Conservation (phyloP, 2,329 filamentous ascomycete genomes). For the Cladophialophora bantiana region DNA sequence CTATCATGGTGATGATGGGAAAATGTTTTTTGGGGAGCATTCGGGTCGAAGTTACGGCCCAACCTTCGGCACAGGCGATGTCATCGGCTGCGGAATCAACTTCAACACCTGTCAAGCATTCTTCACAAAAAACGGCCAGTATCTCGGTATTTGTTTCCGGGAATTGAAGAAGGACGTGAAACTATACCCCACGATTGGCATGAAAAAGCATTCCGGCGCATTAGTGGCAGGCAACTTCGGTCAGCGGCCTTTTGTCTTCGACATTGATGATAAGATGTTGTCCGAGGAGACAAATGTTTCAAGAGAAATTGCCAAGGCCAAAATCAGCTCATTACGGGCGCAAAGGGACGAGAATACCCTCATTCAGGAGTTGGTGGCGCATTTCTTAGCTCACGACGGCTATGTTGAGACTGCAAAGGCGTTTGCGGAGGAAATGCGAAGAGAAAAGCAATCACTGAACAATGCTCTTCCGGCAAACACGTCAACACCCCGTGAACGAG, state of each 20-base stretch:
- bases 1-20: constrained; percentile 72
- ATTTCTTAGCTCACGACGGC: constrained; percentile 93
- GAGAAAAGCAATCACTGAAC: constrained; percentile 74
- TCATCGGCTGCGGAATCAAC: constrained; percentile 70
- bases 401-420: constrained; percentile 92
- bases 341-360: constrained; percentile 71
- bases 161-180: constrained; percentile 51
- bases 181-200: constrained; percentile 66
- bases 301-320: constrained; percentile 66
- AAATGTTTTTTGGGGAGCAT: constrained; percentile 65
- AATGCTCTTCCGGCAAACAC: constrained; percentile 63
- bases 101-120: constrained; percentile 68
- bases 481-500: constrained; percentile 61
- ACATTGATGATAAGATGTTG: constrained; percentile 82
- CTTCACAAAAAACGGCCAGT: constrained; percentile 68
- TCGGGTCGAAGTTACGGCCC: constrained; percentile 66
- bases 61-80: constrained; percentile 65
- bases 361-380: constrained; percentile 81
- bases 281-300: constrained; percentile 67
- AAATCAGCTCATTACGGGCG: constrained; percentile 67
- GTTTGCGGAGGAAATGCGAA: constrained; percentile 80
- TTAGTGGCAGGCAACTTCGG: constrained; percentile 69
- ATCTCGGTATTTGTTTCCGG: constrained; percentile 63
- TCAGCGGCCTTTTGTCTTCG: constrained; percentile 80
- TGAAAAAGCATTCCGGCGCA: constrained; percentile 67